Base-by-base conservation (phyloP, 352 stramenopile genomes). In the Globisporangium barbulae region DNA sequence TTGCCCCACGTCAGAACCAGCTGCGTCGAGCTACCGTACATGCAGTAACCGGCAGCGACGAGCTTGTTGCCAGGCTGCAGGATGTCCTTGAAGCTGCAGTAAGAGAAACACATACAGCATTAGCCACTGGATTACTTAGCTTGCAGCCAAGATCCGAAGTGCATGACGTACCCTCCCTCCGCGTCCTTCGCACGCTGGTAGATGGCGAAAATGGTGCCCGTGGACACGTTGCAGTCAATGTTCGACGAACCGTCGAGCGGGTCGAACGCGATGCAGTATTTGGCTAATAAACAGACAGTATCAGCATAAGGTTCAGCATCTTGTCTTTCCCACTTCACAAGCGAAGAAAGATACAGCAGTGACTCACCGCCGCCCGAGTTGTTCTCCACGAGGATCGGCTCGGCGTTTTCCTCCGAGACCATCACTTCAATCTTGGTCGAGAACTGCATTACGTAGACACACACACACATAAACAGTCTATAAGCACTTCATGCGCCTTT, bases 201-300 rank as follows among this genome's bases (percentile, higher is more conserved):
- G 44, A 99, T 98, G 60, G 88, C 91, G 73, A 99, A 99, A 75
- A 99, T 99, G 45, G 97, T 99, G 58, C 97, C 97, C 31, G 98
- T 98, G 50, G 95, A 99, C 35, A 99, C 97, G 74, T 99, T 99
- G 76, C 97, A 99, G 79, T 99, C 97, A 91, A 99, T 99, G 81
- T 99, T 99, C 53, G 90, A 98, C 22, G 95, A 99, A 49, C 97
- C 97, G 74, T 99, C 97, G 0, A 99, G 82, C 52, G 97, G 97
- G 73, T 99, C 97, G 68, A 99, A 99, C 8, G 95, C 96, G 64
- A 99, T 98, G 79, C 94, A 98, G 88, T 98, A 99, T 79, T 98
- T 94, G 72, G 87, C 90, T 95, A 63, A 45, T 41, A 31, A 15
- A 48, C 19, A 53, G 12, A 49, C 30, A 54, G 17, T 5, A 22